Percentiles rank a stretch among this genome's conserved stretches.
Conservation (phyloP, 1,284 basidiomycete species). For the Neotropicomus parvogracilis region DNA sequence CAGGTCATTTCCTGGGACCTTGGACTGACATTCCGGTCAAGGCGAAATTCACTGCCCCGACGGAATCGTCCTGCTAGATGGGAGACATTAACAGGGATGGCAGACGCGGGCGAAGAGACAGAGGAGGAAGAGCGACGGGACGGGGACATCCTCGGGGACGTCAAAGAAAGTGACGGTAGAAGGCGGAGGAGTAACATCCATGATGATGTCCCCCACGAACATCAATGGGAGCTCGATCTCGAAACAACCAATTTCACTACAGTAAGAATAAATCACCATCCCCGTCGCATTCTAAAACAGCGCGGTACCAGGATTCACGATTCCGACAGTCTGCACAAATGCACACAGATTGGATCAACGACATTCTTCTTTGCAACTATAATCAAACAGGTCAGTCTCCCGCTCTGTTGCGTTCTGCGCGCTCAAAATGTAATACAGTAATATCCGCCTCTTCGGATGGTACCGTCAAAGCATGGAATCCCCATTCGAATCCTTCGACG, state of each 20-base stretch:
- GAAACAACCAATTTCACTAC: slow-evolving; percentile 42
- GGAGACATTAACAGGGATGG: slow-evolving; percentile 81
- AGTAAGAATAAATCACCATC: slow-evolving; percentile 40
- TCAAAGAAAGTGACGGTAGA: slow-evolving; percentile 40
- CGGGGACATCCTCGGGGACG: slow-evolving; percentile 75
- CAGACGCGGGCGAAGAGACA: slow-evolving; percentile 64
- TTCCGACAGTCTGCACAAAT: slow-evolving; percentile 85
- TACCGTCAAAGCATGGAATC: slow-evolving; percentile 91
- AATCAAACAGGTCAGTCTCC: slow-evolving; percentile 75
- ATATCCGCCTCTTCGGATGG: slow-evolving; percentile 96
- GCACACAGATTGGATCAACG: slow-evolving; percentile 96
- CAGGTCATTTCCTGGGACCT: slow-evolving; percentile 92
- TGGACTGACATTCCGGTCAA: slow-evolving; percentile 58
- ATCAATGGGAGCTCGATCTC: slow-evolving; percentile 75
- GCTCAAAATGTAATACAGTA: slow-evolving; percentile 43
- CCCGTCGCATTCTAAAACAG: slow-evolving; percentile 7
- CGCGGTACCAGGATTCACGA: slow-evolving; percentile 41
- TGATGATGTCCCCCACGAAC: slow-evolving; percentile 58
- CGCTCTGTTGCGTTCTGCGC: neutral
- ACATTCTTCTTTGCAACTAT: slow-evolving; percentile 87
- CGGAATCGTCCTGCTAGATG: slow-evolving; percentile 44
- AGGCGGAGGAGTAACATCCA: slow-evolving; percentile 36
- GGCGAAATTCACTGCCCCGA: slow-evolving; percentile 26
- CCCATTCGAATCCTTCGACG: slow-evolving; percentile 57
- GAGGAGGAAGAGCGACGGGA: slow-evolving; percentile 55